Percentiles rank a stretch among this genome's conserved stretches.
Conservation (phyloP, 768 basidiomycete genomes). For the Fistulinella prunicolor region DNA sequence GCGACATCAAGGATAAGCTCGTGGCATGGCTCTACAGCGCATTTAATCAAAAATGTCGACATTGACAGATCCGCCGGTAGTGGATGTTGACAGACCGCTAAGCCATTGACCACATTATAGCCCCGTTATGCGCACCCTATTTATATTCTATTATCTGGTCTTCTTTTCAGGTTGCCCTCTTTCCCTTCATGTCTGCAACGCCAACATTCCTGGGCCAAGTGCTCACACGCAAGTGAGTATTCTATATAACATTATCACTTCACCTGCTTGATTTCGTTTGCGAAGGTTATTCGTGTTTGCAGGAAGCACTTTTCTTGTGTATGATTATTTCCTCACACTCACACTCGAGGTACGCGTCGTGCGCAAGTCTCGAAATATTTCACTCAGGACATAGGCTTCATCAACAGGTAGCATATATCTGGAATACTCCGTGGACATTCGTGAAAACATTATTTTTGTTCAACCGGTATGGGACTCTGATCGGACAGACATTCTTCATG, state of each 20-base stretch:
- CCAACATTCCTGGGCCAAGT: slow-evolving; percentile 2
- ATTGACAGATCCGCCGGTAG: no score
- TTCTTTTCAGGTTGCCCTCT: no score
- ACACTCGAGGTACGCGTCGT: slow-evolving; percentile 22
- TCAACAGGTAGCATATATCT: slow-evolving; percentile 16
- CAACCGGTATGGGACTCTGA: slow-evolving; percentile 17
- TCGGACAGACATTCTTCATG: slow-evolving; percentile 19
- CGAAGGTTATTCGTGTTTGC: slow-evolving; percentile 11
- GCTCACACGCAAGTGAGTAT: slow-evolving; percentile 19
- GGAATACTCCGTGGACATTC: slow-evolving; percentile 13
- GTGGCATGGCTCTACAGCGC: no score
- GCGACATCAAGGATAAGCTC: no score
- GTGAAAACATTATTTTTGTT: slow-evolving; percentile 16
- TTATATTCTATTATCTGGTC: no score
- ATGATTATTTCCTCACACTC: slow-evolving; percentile 28
- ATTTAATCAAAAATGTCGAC: no score
- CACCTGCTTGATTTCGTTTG: not conserved
- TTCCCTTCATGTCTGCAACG: not conserved
- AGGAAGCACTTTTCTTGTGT: slow-evolving; percentile 23
- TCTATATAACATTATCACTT: not conserved
- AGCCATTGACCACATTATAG: no score
- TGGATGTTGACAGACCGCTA: no score
- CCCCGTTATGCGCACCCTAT: no score
- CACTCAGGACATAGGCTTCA: no score
- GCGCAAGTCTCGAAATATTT: not conserved